Percentiles rank a stretch among this genome's conserved stretches.
These are phyloP conservation scores for Graphilbum sp. DNA, from an alignment of 2,329 filamentous ascomycete genomes.

Conservation along the genomic window DNA sequence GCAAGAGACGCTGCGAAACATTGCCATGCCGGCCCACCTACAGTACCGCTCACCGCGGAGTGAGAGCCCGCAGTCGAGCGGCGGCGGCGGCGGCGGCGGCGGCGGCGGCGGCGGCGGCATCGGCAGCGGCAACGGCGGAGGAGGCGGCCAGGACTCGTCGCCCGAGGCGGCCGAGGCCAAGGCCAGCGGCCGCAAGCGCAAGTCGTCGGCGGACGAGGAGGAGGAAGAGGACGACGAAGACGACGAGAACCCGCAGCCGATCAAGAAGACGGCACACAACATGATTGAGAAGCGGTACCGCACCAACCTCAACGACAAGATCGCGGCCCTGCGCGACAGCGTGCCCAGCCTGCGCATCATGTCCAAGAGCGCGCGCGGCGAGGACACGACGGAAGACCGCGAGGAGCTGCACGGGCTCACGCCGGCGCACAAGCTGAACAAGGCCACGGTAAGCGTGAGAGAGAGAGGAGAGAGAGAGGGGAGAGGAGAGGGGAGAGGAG, in stretches of 20 bases:
- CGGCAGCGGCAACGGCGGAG: conserved; percentile 19
- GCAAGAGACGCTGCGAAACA: conserved; percentile 43
- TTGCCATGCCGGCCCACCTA: conserved; percentile 47
- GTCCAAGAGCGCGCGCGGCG: conserved; percentile 52
- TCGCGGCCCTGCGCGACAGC: conserved; percentile 77
- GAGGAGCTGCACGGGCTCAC: conserved; percentile 71
- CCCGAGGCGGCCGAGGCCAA: conserved; percentile 37
- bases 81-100: conserved; percentile 24
- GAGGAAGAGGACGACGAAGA: conserved; percentile 43
- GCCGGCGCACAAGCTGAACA: conserved; percentile 88
- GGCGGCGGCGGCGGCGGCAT: conserved; percentile 16
- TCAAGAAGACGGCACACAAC: conserved; percentile 92
- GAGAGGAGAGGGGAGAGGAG: too few species aligned
- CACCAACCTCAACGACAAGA: conserved; percentile 94
- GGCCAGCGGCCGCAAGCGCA: conserved; percentile 44
- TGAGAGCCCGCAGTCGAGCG: conserved; percentile 40
- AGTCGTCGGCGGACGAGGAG: conserved; percentile 47
- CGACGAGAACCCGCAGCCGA: conserved; percentile 35
- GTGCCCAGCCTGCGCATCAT: conserved; percentile 80
- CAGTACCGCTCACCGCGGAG: conserved; percentile 43
- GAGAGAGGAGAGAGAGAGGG: not conserved
- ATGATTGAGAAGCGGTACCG: conserved; percentile 97
- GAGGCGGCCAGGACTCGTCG: conserved; percentile 29
- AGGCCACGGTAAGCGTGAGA: conserved; percentile 53
- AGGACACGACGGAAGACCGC: conserved; percentile 55